Evolutionary conservation across 139 green algal species (phyloP), one percentile per base, ranked within the genome.

Genomic region (Tetraselmis chui): DNA sequence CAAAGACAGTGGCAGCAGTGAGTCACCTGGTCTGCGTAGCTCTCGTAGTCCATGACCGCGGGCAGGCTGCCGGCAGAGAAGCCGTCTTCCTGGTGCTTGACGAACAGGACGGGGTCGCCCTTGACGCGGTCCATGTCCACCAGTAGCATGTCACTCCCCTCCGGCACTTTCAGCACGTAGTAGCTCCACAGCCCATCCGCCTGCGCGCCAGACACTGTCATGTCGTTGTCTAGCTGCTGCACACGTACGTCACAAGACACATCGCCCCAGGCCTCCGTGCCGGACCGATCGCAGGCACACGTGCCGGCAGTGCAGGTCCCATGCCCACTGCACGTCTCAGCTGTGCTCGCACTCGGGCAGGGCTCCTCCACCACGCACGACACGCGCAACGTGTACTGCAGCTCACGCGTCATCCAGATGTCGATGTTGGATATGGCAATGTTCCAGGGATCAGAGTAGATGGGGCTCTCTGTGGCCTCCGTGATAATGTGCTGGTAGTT

Each of bases 31-130:
- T 90, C 86, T 30, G 86, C 84, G 80, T 86, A 88, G 22, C 78
- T 31, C 22, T 29, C 32, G 75, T 87, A 88, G 58, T 90, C 86
- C 1, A 87, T 78, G 22, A 84, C 81, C 1, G 84, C 79, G 11
- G 86, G 88, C 78, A 92, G 81, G 0, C 84, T 83, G 32, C 83
- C 83, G 0, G 83, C 31, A 59, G 90, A 78, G 76, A 93, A 92
- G 29, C 89, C 89, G 1, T 81, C 79, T 1, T 83, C 79, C 22
- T 28, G 32, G 11, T 32, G 80, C 82, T 89, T 89, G 1, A 88
- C 81, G 32, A 90, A 90, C 27, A 90, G 79, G 24, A 90, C 84
- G 0, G 85, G 81, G 79, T 90, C 86, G 28, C 86, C 86, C 0
- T 76, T 27, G 18, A 32, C 67, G 25, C 86, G 80, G 28, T 76